Percentiles rank a stretch among this genome's conserved stretches.
Conservation (phyloP, 2,329 filamentous ascomycete genomes). For the Trichophyton equinum region DNA sequence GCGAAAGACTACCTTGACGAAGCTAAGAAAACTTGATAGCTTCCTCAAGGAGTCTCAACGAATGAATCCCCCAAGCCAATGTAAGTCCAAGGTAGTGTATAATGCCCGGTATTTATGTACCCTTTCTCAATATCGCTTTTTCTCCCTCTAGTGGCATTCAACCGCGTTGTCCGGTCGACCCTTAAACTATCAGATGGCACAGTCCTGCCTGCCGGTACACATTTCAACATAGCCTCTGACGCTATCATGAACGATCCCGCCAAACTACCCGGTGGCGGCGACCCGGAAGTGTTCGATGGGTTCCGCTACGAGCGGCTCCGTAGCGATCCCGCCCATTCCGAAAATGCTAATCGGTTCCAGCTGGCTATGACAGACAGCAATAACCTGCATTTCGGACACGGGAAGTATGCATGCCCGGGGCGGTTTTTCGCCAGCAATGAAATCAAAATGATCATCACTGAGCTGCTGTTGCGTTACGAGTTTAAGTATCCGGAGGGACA, state of each 20-base stretch:
- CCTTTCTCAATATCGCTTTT: no score
- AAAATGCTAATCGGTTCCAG: conserved; percentile 12
- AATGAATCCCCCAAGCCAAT: conserved; percentile 11
- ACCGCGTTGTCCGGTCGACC: conserved; percentile 10
- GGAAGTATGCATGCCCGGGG: conserved; percentile 23
- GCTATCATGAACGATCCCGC: conserved; percentile 11
- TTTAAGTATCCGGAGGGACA: conserved; percentile 14
- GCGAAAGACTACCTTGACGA: conserved; percentile 10
- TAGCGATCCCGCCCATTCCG: conserved; percentile 9
- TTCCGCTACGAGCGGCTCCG: conserved; percentile 12
- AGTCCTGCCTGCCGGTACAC: conserved; percentile 12
- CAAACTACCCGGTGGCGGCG: not conserved
- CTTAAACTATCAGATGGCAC: conserved; percentile 17
- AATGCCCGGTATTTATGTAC: no score
- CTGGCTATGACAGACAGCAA: conserved; percentile 14
- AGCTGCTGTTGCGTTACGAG: conserved; percentile 20
- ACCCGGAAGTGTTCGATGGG: conserved; percentile 17
- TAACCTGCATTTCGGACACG: conserved; percentile 21
- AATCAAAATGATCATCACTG: conserved; percentile 22
- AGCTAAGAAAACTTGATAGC: conserved; percentile 16
- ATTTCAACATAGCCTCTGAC: conserved; percentile 3
- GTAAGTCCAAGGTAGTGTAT: conserved; percentile 6
- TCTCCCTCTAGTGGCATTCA: no score
- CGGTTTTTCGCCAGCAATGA: conserved; percentile 22
- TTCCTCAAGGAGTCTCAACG: conserved; percentile 17